Evolutionary conservation across 148 eudicot species (phyloP).

Genomic region (Dysphania ambrosioides): DNA sequence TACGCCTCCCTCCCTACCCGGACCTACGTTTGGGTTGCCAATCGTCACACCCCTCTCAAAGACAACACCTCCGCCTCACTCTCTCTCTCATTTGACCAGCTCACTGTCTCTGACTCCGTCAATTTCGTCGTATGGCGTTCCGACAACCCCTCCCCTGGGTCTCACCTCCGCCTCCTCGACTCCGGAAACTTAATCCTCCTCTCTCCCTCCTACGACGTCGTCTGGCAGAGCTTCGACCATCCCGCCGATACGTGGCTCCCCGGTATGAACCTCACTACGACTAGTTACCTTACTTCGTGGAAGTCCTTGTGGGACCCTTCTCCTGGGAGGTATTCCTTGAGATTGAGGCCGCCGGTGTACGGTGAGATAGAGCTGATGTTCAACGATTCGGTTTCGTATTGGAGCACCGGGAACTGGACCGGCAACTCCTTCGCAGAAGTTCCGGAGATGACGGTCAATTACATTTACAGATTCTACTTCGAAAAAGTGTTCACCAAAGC

Average conservation of each 20-base stretch:
- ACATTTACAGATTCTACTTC: slow-evolving; percentile 68
- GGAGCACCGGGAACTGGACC: slow-evolving; percentile 78
- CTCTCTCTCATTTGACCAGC: slow-evolving; percentile 36
- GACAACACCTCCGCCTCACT: slow-evolving; percentile 29
- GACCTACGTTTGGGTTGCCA: slow-evolving; percentile 75
- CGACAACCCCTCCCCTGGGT: slow-evolving; percentile 19
- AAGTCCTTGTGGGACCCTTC: slow-evolving; percentile 49
- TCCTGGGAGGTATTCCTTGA: slow-evolving; percentile 56
- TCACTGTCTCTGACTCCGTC: slow-evolving; percentile 31
- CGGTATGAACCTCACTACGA: slow-evolving; percentile 57
- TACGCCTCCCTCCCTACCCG: slow-evolving; percentile 57
- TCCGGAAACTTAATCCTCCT: slow-evolving; percentile 50
- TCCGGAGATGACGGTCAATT: slow-evolving; percentile 72
- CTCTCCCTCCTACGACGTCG: slow-evolving; percentile 20
- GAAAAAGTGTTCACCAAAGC: slow-evolving; percentile 36
- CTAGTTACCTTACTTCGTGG: slow-evolving; percentile 48
- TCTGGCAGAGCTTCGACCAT: slow-evolving; percentile 71
- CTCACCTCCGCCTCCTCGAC: slow-evolving; percentile 43
- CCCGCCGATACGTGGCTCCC: slow-evolving; percentile 89
- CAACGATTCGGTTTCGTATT: slow-evolving; percentile 33
- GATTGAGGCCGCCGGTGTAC: slow-evolving; percentile 48
- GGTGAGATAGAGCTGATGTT: slow-evolving; percentile 65
- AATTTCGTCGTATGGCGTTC: slow-evolving; percentile 41
- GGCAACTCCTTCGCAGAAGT: slow-evolving; percentile 49
- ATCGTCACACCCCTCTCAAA: slow-evolving; percentile 46